Evolutionary conservation across 208 protist genomes (phyloP), one percentile per base, ranked within the genome.

Genomic region (Leishmania lainsoni): DNA sequence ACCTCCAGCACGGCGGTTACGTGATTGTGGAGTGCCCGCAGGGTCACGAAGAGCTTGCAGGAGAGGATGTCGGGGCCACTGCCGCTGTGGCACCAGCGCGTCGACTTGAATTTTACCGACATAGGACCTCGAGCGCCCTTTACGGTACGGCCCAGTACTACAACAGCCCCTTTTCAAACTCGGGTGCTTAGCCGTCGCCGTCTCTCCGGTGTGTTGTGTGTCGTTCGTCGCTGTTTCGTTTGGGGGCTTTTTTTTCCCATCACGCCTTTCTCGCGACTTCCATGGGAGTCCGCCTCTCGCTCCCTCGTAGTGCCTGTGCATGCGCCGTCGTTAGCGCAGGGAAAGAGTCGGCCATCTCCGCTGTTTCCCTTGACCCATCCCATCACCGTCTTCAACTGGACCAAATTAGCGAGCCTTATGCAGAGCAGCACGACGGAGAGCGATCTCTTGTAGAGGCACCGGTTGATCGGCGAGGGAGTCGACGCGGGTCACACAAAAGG

Each of bases 1-100:
- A 80, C 39, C 56, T 82, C 39, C 63, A 79, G 75, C 51, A 77
- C 63, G 79, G 84, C 42, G 80, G 76, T 10, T 80, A 87, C 63
- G 75, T 80, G 12, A 69, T 83, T 48, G 35, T 83, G n/a, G 61
- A 66, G 61, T 39, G 35, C 35, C 35, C 35, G 35, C 0, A 39
- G 35, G 35, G 35, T 39, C 35, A 29, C 26, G 20, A 65, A 17
- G n/a, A 5, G 26, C n/a, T 16, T 61, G 16, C 56, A 17, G 56
- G 56, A n/a, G 26, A 14, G 20, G 59, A n/a, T 0, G 8, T 2
- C 2, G 59, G 10, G 0, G 35, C 5, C 59, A n/a, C 59, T n/a
- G 59, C 3, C n/a, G 22, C n/a, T n/a, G 59, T 26, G 4, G 22
- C 59, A 65, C 32, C 59, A 35, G 5, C n/a, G 6, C 59, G 0